These are phyloP conservation scores for Prunus armeniaca DNA, from an alignment of 306 rosid species.

Conservation along the genomic window DNA sequence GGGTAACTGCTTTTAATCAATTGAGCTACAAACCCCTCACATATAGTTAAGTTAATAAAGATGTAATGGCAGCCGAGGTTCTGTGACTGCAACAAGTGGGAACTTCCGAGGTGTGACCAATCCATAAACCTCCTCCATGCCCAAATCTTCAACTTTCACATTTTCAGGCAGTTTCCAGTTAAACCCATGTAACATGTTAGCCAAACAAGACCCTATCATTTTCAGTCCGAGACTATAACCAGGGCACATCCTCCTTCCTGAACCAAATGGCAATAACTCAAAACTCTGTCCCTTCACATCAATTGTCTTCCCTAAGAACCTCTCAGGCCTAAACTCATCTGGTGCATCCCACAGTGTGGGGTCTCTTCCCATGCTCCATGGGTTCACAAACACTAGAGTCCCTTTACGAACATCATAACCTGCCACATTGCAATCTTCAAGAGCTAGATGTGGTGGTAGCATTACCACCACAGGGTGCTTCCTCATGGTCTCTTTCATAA, in stretches of 20 bases:
- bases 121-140: slow-evolving; percentile 29
- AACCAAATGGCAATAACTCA: slow-evolving; percentile 29
- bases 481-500: slow-evolving; percentile 31
- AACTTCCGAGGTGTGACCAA: slow-evolving; percentile 19
- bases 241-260: slow-evolving; percentile 30
- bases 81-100: slow-evolving; percentile 26
- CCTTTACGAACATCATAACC: slow-evolving; percentile 18
- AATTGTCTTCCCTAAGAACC: slow-evolving; percentile 13
- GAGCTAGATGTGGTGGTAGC: slow-evolving; percentile 23
- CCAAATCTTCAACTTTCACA: slow-evolving; percentile 8
- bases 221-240: slow-evolving; percentile 18
- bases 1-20: too few relatives aligned
- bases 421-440: slow-evolving; percentile 10
- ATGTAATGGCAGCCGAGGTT: slow-evolving; percentile 26
- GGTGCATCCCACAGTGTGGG: slow-evolving; percentile 20
- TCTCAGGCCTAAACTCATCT: slow-evolving; percentile 17
- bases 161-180: slow-evolving; percentile 10
- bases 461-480: slow-evolving; percentile 11
- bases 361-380: slow-evolving; percentile 32
- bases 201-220: neutral
- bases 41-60: slow-evolving; percentile 11
- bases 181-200: slow-evolving; percentile 30
- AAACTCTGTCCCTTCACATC: slow-evolving; percentile 25
- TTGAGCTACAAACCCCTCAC: neutral
- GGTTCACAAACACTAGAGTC: slow-evolving; percentile 15